Percentiles rank a stretch among this genome's conserved stretches.
Conservation (phyloP, 306 rosid species). For the Morella rubra region DNA sequence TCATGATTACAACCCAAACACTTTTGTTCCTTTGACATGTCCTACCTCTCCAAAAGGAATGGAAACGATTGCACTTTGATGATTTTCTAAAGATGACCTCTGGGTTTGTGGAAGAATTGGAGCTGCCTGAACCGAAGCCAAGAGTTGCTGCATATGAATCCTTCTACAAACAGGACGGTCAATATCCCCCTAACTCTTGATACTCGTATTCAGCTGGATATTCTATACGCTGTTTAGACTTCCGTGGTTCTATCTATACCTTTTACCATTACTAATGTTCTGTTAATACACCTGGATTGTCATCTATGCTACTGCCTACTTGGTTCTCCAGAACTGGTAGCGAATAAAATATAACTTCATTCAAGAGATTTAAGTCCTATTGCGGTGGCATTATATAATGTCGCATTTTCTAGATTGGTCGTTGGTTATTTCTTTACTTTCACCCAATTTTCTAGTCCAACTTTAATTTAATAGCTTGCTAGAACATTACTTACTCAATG, state of each 20-base stretch:
- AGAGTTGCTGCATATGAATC: slow-evolving; percentile 72
- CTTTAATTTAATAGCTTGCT: too few relatives aligned
- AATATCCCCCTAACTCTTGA: slow-evolving; percentile 38
- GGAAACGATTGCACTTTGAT: slow-evolving; percentile 59
- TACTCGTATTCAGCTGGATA: slow-evolving; percentile 15
- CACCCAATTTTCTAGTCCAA: too few relatives aligned
- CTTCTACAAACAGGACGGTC: slow-evolving; percentile 49
- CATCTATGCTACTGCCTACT: not conserved
- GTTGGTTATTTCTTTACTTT: too few relatives aligned
- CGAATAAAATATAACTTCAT: not conserved
- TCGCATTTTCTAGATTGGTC: too few relatives aligned
- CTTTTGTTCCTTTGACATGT: slow-evolving; percentile 17
- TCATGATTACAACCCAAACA: not conserved
- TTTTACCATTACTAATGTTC: not conserved
- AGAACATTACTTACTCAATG: too few relatives aligned
- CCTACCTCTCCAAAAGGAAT: slow-evolving; percentile 47
- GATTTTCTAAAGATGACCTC: slow-evolving; percentile 74
- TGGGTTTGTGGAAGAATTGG: slow-evolving; percentile 57
- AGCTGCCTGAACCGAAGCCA: slow-evolving; percentile 69
- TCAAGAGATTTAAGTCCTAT: not conserved
- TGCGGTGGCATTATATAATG: too few relatives aligned
- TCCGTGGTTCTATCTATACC: too few relatives aligned
- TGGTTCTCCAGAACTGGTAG: not conserved
- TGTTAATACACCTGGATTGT: not conserved
- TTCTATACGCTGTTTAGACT: slow-evolving; percentile 8